phyloP scores from a whole-genome alignment of 805 yeast species.

The Sungouiella thailandica region DNA sequence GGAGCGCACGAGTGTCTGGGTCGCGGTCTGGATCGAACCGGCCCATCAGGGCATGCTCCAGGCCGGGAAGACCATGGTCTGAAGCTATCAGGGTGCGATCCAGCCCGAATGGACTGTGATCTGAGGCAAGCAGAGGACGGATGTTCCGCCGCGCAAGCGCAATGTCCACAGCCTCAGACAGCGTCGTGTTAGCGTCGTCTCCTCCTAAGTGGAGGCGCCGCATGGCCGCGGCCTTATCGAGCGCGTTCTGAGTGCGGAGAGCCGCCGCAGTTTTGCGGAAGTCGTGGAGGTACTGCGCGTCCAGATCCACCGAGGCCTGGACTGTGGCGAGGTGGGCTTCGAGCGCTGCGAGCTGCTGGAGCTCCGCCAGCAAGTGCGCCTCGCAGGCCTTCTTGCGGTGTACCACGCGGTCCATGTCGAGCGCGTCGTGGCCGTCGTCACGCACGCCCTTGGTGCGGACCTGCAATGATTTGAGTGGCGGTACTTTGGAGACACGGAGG shows the following conservation, averaged over 20 bases:
- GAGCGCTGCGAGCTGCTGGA: slow-evolving; percentile 31
- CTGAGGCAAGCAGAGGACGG: too few species aligned
- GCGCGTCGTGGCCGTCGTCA: slow-evolving; percentile 7
- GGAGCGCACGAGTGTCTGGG: slow-evolving; percentile 4
- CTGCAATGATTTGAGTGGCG: slow-evolving; percentile 13
- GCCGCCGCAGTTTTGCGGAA: slow-evolving; percentile 15
- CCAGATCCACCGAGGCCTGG: slow-evolving; percentile 24
- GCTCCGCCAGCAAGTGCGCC: slow-evolving; percentile 36
- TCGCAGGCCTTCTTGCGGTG: slow-evolving; percentile 16
- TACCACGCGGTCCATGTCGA: slow-evolving; percentile 11
- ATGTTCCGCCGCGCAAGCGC: not conserved
- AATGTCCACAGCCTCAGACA: not conserved
- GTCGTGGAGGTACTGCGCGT: slow-evolving; percentile 27
- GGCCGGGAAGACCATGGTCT: too few species aligned
- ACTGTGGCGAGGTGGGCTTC: slow-evolving; percentile 21
- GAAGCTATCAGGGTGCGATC: too few species aligned
- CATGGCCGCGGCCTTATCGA: slow-evolving; percentile 4
- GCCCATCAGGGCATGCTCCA: too few species aligned
- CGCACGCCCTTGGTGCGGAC: slow-evolving; percentile 9
- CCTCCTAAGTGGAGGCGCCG: slow-evolving; percentile 7
- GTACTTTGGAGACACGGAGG: slow-evolving; percentile 13
- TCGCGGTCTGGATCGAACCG: slow-evolving; percentile 13
- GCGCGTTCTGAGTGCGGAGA: slow-evolving; percentile 3
- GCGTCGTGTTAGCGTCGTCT: not conserved
- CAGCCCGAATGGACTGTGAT: too few species aligned